These are phyloP conservation scores for Talaromyces adpressus DNA, from an alignment of 495 filamentous ascomycete species.

Conservation along the genomic window DNA sequence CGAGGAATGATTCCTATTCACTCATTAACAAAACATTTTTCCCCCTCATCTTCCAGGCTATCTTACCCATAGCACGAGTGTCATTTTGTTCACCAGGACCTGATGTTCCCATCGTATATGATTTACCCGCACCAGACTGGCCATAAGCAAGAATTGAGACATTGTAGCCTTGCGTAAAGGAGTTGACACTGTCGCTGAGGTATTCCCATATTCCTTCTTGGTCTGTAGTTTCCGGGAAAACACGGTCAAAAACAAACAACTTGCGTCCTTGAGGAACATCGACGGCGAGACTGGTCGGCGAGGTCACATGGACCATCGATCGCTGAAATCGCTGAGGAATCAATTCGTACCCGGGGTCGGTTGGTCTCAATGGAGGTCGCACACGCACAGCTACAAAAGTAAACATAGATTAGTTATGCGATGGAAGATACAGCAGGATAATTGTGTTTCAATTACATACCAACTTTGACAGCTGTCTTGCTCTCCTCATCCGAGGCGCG, in stretches of 20 bases:
- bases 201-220: conserved; percentile 97
- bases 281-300: conserved; percentile 75
- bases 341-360: conserved; percentile 87
- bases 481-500: conserved; percentile 89
- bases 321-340: conserved; percentile 94
- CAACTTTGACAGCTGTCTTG: conserved; percentile 98
- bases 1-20: conserved; percentile 81
- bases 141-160: conserved; percentile 96
- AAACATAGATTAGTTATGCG: conserved; percentile 12
- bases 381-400: conserved; percentile 73
- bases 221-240: conserved; percentile 75
- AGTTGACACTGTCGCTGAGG: conserved; percentile 78
- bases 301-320: conserved; percentile 83
- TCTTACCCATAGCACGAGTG: conserved; percentile 66
- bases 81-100: conserved; percentile 78
- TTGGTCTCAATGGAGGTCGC: conserved; percentile 75
- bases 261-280: conserved; percentile 90
- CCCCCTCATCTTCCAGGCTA: not conserved
- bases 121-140: conserved; percentile 99
- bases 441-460: conserved; percentile 50
- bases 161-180: conserved; percentile 96
- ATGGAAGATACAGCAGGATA: conserved; percentile 11
- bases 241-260: conserved; percentile 90
- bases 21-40: conserved; percentile 4
- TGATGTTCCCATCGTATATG: conserved; percentile 97